These are phyloP conservation scores for Atalantia buxifolia DNA, from an alignment of 345 rosid species.

Conservation along the genomic window DNA sequence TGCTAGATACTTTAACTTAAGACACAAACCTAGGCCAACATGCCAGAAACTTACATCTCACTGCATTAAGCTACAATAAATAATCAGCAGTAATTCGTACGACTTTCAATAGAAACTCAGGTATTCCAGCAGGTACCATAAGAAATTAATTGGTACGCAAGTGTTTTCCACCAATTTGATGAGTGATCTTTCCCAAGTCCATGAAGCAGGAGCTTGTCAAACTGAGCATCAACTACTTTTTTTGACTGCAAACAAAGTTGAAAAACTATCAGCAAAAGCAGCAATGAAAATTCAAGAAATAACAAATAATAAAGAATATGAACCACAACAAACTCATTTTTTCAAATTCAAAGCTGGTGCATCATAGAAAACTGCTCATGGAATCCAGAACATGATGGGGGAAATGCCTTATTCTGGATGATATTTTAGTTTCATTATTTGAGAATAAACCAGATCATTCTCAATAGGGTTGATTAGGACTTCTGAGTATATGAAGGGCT, in stretches of 20 bases:
- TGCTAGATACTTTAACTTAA: not conserved
- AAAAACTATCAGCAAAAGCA: constrained; percentile 4
- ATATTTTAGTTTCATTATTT: not conserved
- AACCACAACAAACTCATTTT: not conserved
- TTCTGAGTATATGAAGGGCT: not conserved
- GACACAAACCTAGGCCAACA: not conserved
- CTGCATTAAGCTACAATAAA: not conserved
- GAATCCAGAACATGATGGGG: not conserved
- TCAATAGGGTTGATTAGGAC: not conserved
- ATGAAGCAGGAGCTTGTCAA: constrained; percentile 49
- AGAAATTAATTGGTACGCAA: constrained; percentile 38
- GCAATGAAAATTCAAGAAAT: not conserved
- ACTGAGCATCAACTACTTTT: constrained; percentile 33
- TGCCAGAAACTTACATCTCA: not conserved
- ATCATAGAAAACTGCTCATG: not conserved
- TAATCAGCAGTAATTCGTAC: not conserved
- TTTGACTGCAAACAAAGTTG: constrained; percentile 30
- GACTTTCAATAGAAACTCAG: not conserved
- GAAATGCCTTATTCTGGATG: not conserved
- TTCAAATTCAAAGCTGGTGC: not conserved
- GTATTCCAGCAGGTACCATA: constrained; percentile 20
- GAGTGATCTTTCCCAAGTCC: constrained; percentile 44
- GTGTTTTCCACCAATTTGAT: constrained; percentile 48
- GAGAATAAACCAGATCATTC: not conserved
- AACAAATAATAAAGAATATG: not conserved